phyloP scores from a whole-genome alignment of 176 grass and related monocot species.

The Rhipidocladum racemiflorum region DNA sequence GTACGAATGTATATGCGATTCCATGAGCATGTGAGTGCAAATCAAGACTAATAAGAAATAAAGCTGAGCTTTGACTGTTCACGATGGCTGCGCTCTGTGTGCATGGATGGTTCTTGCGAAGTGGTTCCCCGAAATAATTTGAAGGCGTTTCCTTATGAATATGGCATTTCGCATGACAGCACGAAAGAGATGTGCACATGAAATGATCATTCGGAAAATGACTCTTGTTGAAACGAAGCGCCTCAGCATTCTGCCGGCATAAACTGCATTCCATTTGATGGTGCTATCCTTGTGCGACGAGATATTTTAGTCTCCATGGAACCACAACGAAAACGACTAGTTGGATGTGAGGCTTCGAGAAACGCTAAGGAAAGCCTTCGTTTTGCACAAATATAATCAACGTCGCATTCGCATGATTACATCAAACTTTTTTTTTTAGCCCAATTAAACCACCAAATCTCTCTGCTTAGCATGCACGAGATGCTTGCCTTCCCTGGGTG shows the following conservation, averaged over 20 bases:
- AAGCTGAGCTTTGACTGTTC: background rate
- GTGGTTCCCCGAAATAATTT: background rate
- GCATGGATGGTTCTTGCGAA: constrained; percentile 3
- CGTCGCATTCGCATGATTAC: background rate
- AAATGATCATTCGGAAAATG: constrained; percentile 21
- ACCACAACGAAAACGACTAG: constrained; percentile 30
- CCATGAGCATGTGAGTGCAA: background rate
- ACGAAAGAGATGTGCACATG: constrained; percentile 22
- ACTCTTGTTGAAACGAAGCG: background rate
- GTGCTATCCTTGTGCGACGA: background rate
- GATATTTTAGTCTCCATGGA: background rate
- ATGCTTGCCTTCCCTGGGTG: background rate
- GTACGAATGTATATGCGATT: background rate
- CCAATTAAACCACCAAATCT: background rate
- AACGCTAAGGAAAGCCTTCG: background rate
- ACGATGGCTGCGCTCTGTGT: constrained; percentile 3
- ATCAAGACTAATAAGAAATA: background rate
- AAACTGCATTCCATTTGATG: background rate
- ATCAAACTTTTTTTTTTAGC: background rate
- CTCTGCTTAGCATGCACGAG: background rate
- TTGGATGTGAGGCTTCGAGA: background rate
- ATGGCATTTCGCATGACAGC: background rate
- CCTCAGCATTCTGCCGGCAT: background rate
- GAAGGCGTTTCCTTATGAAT: background rate
- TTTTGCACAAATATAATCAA: background rate